Conservation (phyloP, 345 rosid genomes). For the Nasturtium officinale region DNA sequence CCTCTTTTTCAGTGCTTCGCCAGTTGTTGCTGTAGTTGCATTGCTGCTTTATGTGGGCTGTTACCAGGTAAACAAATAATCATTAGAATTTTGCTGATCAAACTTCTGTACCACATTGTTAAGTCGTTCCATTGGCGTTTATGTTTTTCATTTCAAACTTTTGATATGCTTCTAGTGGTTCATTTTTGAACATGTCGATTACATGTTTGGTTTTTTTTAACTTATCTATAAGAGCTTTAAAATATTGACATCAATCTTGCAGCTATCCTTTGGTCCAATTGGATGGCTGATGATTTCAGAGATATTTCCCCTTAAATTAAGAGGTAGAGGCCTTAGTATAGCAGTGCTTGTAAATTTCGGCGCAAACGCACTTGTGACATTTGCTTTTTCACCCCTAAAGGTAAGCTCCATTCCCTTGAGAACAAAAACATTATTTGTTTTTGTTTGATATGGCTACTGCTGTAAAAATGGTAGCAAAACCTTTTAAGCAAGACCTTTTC, state of each 20-base stretch:
- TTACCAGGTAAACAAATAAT: constrained; percentile 73
- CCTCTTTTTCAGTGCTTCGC: constrained; percentile 65
- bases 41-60: constrained; percentile 91
- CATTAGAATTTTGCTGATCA: constrained; percentile 19
- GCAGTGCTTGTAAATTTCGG: constrained; percentile 95
- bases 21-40: constrained; percentile 74
- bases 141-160: constrained; percentile 1
- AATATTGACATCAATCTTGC: constrained; percentile 44
- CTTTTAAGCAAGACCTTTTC: not conserved
- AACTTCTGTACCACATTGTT: not conserved
- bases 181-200: not conserved
- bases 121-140: constrained; percentile 10
- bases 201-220: constrained; percentile 9
- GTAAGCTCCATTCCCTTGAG: constrained; percentile 42
- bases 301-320: constrained; percentile 77
- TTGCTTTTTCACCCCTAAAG: constrained; percentile 89
- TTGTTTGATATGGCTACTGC: not conserved
- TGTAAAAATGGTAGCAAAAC: constrained; percentile 1
- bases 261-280: constrained; percentile 96
- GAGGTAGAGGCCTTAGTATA: constrained; percentile 87
- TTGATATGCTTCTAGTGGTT: constrained; percentile 17
- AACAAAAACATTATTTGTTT: constrained; percentile 8
- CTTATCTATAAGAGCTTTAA: not conserved
- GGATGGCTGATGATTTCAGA: constrained; percentile 99
- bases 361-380: constrained; percentile 90